Evolutionary conservation across 805 yeast species (phyloP), one percentile per base, ranked within the genome.

Genomic region (Pichia phayaonensis): DNA sequence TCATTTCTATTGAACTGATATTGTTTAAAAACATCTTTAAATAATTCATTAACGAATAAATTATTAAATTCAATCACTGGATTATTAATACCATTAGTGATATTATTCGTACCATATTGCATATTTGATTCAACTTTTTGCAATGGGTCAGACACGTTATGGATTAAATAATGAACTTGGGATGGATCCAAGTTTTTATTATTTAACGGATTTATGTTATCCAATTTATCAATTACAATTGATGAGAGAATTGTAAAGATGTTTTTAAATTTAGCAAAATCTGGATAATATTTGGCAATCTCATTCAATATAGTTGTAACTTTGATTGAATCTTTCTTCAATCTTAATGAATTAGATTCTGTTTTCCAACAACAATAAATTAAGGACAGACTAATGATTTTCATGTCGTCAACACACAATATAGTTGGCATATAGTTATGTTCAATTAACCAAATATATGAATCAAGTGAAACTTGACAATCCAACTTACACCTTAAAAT

Each of bases 301-400:
- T 56, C 56, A 20, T 56, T 49, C 57, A 59, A 56, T 15, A 61
- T 40, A 13, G 31, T 39, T 26, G 50, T 20, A 8, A 54, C 48
- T n/a, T 50, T 46, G 3, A n/a, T 2, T 0, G 62, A 57, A 39
- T 59, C 56, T 8, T 45, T 34, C 21, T 53, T 48, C 12, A 59
- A 49, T 13, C 46, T 47, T 21, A 23, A 47, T 3, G 63, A 52
- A 31, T 52, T 45, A 7, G 49, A 22, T 23, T 61, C 64, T 2
- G 56, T 22, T 41, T 61, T 54, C 63, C 63, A 61, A 20, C 58
- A 58, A 29, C 64, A 59, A 41, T 59, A 61, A 15, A 61, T 49
- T 56, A 59, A 57, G 0, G 62, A 54, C 8, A 59, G 49, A 3
- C 63, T 61, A 22, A 55, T 47, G 6, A 56, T 54, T 10, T 57